These are phyloP conservation scores for Debaryomyces hansenii DNA, from an alignment of 805 yeast genomes.

Conservation along the genomic window DNA sequence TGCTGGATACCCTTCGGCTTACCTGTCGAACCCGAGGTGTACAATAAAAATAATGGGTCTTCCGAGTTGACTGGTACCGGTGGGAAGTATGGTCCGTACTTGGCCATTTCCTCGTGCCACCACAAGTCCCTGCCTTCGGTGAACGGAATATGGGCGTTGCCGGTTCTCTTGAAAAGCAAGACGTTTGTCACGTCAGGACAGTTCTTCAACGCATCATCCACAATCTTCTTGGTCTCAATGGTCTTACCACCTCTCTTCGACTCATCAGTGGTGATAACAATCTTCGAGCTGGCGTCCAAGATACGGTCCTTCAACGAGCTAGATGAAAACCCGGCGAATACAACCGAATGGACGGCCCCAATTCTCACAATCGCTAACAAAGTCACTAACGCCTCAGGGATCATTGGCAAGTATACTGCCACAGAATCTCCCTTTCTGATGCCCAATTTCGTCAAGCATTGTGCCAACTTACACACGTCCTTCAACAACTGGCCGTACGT, in stretches of 20 bases:
- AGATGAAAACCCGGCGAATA: conserved; percentile 95
- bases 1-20: conserved; percentile 98
- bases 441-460: conserved; percentile 79
- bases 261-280: conserved; percentile 92
- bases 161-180: conserved; percentile 87
- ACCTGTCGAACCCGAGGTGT: conserved; percentile 98
- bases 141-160: conserved; percentile 69
- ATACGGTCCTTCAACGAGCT: conserved; percentile 92
- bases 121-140: conserved; percentile 80
- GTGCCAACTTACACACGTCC: conserved; percentile 85
- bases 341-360: conserved; percentile 95
- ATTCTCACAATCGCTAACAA: conserved; percentile 89
- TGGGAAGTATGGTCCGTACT: conserved; percentile 82
- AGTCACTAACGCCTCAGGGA: conserved; percentile 93
- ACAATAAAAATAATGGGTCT: conserved; percentile 92
- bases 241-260: conserved; percentile 95
- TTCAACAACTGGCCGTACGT: conserved; percentile 85
- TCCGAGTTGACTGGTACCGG: conserved; percentile 87
- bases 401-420: conserved; percentile 96
- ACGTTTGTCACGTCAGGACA: conserved; percentile 79
- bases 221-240: conserved; percentile 88
- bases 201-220: conserved; percentile 85
- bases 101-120: conserved; percentile 90
- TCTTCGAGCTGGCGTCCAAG: conserved; percentile 79
- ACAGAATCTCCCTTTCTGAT: conserved; percentile 94